Evolutionary conservation across 768 basidiomycete species (phyloP).

Genomic region (Tremella mesenterica): DNA sequence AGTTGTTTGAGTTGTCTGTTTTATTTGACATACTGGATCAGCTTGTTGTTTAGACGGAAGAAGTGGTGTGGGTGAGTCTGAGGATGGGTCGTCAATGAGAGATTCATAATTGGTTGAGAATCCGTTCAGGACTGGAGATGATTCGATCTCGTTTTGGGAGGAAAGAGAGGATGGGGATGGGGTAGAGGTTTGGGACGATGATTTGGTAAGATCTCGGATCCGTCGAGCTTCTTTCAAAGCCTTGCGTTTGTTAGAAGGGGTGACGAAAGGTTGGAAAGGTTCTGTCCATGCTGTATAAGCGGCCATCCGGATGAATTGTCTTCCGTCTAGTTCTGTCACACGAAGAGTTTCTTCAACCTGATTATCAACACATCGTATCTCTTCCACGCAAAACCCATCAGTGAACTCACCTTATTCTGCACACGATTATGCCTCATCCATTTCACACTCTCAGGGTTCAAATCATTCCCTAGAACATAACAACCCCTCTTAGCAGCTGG

Average conservation of each 20-base stretch:
- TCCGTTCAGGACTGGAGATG: background rate
- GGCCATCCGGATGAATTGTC: conserved; percentile 65
- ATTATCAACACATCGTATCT: no score
- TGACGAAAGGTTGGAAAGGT: conserved; percentile 55
- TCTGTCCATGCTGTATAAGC: conserved; percentile 53
- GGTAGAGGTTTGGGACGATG: conserved; percentile 4
- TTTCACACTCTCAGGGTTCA: conserved; percentile 79
- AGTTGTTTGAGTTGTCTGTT: no score
- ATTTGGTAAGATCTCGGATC: conserved; percentile 7
- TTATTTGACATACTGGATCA: no score
- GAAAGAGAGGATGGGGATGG: background rate
- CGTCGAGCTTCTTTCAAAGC: conserved; percentile 4
- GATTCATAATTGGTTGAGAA: no score
- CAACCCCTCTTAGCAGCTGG: conserved; percentile 89
- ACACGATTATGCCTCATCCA: conserved; percentile 65
- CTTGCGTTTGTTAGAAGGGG: conserved; percentile 38
- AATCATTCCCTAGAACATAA: conserved; percentile 80
- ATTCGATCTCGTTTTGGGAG: conserved; percentile 34
- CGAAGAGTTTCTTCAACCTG: conserved; percentile 66
- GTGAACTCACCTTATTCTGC: conserved; percentile 66
- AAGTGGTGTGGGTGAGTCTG: background rate
- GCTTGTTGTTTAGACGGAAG: background rate
- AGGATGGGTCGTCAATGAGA: no score
- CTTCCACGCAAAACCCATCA: no score
- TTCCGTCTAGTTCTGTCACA: conserved; percentile 73